Evolutionary conservation across 106 monocot genomes (phyloP).

Genomic region (Dactylorhiza incarnata): DNA sequence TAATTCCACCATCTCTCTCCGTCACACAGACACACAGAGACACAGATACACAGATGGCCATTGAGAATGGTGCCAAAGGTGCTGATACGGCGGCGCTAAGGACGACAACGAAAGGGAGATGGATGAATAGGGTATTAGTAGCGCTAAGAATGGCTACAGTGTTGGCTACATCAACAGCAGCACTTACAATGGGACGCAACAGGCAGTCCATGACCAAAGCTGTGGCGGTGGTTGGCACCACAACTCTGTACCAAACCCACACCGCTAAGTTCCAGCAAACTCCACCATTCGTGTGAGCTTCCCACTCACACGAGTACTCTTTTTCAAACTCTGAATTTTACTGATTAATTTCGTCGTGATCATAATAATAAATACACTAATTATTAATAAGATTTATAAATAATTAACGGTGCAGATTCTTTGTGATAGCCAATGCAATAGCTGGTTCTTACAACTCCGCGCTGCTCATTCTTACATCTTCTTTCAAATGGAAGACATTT

Average conservation of each 20-base stretch:
- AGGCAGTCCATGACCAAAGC: conserved; percentile 27
- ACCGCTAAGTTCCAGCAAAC: conserved; percentile 43
- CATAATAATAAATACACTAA: background rate
- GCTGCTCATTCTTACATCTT: conserved; percentile 20
- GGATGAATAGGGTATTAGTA: conserved; percentile 4
- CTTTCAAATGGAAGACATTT: conserved; percentile 14
- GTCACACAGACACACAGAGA: too few species aligned
- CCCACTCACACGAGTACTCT: background rate
- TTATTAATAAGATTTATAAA: background rate
- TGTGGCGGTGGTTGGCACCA: conserved; percentile 53
- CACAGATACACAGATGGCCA: too few species aligned
- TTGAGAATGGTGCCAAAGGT: background rate
- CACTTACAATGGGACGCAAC: conserved; percentile 47
- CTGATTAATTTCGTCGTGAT: background rate
- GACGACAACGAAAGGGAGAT: background rate
- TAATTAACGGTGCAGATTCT: conserved; percentile 31
- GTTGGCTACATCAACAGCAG: conserved; percentile 25
- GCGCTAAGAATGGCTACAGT: conserved; percentile 25
- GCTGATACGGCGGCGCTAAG: background rate
- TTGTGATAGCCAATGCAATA: conserved; percentile 55
- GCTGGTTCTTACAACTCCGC: conserved; percentile 43
- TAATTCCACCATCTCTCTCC: background rate
- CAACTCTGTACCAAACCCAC: conserved; percentile 26
- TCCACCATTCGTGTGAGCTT: conserved; percentile 52
- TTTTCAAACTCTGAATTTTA: too few species aligned